A percentile compares a stretch with the other conserved stretches of the same genome.
Evolutionary conservation across 2,329 filamentous ascomycete genomes (phyloP).

Genomic region (Cercospora canescens): DNA sequence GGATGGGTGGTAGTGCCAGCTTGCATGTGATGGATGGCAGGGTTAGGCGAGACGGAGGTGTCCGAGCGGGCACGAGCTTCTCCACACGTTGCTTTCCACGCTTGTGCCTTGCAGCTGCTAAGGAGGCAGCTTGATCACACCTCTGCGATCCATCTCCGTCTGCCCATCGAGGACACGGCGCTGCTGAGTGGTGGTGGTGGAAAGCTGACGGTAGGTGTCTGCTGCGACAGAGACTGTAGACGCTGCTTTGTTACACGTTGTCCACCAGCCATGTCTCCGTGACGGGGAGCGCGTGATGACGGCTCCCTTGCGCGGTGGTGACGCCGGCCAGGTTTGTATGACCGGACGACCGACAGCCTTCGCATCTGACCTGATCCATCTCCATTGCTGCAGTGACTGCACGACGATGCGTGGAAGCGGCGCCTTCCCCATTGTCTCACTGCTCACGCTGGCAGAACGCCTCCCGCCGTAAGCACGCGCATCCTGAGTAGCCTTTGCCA

Average conservation of each 20-base stretch:
- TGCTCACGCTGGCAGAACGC: not conserved
- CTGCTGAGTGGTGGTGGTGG: too few relatives aligned
- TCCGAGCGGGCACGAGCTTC: not conserved
- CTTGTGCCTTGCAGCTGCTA: conserved; percentile 12
- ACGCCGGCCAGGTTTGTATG: not conserved
- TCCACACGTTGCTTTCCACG: not conserved
- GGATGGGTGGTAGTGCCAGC: not conserved
- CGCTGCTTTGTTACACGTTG: not conserved
- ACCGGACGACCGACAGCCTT: not conserved
- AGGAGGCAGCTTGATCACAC: not conserved
- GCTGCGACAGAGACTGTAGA: not conserved
- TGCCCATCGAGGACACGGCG: too few relatives aligned
- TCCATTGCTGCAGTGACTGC: not conserved
- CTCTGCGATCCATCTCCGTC: not conserved
- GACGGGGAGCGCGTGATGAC: not conserved
- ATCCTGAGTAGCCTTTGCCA: not conserved
- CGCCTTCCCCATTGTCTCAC: conserved; percentile 3
- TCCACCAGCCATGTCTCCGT: not conserved
- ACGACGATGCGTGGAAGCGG: conserved; percentile 3
- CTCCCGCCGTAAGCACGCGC: conserved; percentile 5
- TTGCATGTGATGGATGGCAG: conserved; percentile 3
- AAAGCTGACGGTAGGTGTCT: not conserved
- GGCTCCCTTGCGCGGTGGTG: not conserved
- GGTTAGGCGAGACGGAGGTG: not conserved
- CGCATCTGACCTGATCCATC: not conserved